A percentile compares a stretch with the other conserved stretches of the same genome.
phyloP scores from a whole-genome alignment of 371 early-diverging fungal genomes.

The Sporodiniella umbellata region DNA sequence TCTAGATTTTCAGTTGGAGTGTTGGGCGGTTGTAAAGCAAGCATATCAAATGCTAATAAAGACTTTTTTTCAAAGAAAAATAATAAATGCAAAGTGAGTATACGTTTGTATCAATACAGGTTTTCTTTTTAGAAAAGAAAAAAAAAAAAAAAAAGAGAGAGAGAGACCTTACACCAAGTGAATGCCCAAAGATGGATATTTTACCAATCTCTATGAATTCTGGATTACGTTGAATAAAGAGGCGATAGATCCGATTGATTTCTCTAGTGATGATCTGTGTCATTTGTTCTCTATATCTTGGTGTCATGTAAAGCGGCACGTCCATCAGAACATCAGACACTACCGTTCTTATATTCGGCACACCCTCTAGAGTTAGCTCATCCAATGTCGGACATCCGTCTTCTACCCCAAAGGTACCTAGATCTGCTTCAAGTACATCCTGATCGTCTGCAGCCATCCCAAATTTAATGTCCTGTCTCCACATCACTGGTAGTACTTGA shows the following conservation, averaged over 20 bases:
- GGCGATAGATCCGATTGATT: constrained; percentile 66
- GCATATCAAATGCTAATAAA: constrained; percentile 75
- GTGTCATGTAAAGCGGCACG: constrained; percentile 82
- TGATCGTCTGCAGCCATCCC: constrained; percentile 57
- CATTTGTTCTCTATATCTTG: constrained; percentile 77
- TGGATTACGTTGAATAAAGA: constrained; percentile 69
- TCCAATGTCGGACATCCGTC: constrained; percentile 67
- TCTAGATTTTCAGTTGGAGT: constrained; percentile 16
- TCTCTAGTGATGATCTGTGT: constrained; percentile 69
- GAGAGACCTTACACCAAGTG: constrained; percentile 57
- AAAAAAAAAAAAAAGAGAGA: too few species aligned
- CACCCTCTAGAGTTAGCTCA: constrained; percentile 77
- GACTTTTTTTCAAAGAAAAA: constrained; percentile 20
- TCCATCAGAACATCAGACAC: constrained; percentile 82
- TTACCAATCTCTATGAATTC: constrained; percentile 69
- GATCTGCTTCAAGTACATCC: constrained; percentile 44
- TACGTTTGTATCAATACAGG: too few species aligned
- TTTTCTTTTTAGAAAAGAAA: too few species aligned
- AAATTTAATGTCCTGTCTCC: constrained; percentile 78
- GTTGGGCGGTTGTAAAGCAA: constrained; percentile 57
- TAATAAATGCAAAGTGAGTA: neutral
- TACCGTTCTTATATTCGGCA: constrained; percentile 76
- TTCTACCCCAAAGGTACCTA: constrained; percentile 51
- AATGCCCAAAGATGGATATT: constrained; percentile 78
- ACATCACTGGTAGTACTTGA: constrained; percentile 80